Evolutionary conservation across 345 rosid species (phyloP).

Genomic region (Mallotus nudiflorus): DNA sequence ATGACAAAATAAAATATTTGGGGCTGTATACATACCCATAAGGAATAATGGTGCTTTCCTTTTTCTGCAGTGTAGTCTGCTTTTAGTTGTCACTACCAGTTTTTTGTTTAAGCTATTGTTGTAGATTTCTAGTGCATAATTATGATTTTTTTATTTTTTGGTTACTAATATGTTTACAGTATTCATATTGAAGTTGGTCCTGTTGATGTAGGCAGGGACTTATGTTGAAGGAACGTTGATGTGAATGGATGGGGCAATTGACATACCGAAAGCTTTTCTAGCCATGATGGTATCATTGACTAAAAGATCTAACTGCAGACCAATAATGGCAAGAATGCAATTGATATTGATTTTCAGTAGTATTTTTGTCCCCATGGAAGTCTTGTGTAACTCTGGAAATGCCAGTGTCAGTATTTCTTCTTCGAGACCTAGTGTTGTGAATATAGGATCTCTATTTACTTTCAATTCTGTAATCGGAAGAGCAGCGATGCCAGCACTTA

Average conservation of each 20-base stretch:
- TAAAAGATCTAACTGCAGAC: slow-evolving; percentile 11
- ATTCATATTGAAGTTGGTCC: background rate
- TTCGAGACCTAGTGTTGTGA: slow-evolving; percentile 47
- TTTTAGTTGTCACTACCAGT: background rate
- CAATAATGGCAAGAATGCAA: slow-evolving; percentile 21
- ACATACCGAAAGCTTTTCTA: slow-evolving; percentile 16
- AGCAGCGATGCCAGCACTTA: slow-evolving; percentile 62
- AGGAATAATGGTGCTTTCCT: background rate
- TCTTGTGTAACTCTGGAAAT: slow-evolving; percentile 42
- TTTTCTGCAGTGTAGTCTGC: too few species aligned
- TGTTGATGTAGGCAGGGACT: slow-evolving; percentile 19
- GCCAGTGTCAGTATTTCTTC: slow-evolving; percentile 37
- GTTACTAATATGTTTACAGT: background rate
- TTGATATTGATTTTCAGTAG: slow-evolving; percentile 35
- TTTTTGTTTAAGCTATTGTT: background rate
- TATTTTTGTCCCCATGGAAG: slow-evolving; percentile 39
- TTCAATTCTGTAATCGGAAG: slow-evolving; percentile 68
- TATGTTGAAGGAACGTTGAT: slow-evolving; percentile 18
- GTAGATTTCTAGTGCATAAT: background rate
- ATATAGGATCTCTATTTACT: slow-evolving; percentile 76
- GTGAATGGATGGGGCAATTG: slow-evolving; percentile 19
- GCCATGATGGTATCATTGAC: slow-evolving; percentile 38
- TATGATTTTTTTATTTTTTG: background rate
- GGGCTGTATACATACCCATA: background rate
- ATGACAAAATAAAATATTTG: background rate